Percentiles rank a stretch among this genome's conserved stretches.
phyloP scores from a whole-genome alignment of 2,329 filamentous ascomycete genomes.

The Trichoderma gracile region DNA sequence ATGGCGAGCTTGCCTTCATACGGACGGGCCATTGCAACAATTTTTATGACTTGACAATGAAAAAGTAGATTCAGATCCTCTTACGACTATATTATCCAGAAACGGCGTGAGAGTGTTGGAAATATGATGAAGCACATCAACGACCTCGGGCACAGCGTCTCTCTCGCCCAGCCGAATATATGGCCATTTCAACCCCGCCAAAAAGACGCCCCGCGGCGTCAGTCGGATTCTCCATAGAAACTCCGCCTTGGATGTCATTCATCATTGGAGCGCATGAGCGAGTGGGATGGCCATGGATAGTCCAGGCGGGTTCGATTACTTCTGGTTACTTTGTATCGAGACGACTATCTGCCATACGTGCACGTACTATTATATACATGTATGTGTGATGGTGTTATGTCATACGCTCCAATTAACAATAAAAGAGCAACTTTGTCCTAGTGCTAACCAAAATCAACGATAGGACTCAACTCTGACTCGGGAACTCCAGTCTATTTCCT shows the following conservation, averaged over 20 bases:
- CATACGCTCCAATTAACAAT: no score
- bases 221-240: constrained; percentile 10
- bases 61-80: neutral
- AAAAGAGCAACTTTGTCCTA: no score
- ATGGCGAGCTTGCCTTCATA: constrained; percentile 40
- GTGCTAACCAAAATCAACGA: no score
- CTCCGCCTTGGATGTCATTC: constrained; percentile 13
- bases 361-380: no score
- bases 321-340: no score
- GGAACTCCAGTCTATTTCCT: no score
- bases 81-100: no score
- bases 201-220: constrained; percentile 10
- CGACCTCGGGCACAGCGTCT: neutral
- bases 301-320: neutral
- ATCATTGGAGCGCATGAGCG: constrained; percentile 18
- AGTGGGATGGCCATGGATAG: constrained; percentile 2
- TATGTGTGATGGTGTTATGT: no score
- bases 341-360: no score
- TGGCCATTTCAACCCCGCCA: constrained; percentile 6
- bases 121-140: no score
- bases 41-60: neutral
- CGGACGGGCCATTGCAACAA: constrained; percentile 29
- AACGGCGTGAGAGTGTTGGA: no score
- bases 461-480: no score
- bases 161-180: constrained; percentile 8